Evolutionary conservation across 192 early-diverging fungal species (phyloP).

Genomic region (Entophlyctis luteolus): DNA sequence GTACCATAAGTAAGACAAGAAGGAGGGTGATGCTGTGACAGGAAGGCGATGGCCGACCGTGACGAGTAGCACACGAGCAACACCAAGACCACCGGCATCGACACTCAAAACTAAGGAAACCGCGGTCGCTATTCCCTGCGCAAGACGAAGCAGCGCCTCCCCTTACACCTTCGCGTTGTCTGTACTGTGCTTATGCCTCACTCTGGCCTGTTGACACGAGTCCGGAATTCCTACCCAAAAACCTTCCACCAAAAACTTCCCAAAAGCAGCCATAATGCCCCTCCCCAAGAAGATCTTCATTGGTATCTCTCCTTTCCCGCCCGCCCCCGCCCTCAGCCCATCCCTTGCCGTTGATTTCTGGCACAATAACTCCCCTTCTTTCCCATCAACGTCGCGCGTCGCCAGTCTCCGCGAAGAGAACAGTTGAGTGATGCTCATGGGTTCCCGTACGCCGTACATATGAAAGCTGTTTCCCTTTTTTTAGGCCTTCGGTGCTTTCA

Average conservation of each 20-base stretch:
- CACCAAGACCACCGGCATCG: constrained; percentile 4
- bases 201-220: too few species aligned
- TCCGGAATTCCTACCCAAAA: too few species aligned
- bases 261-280: not conserved
- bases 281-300: constrained; percentile 27
- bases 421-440: constrained; percentile 7
- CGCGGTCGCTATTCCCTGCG: too few species aligned
- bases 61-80: constrained; percentile 65
- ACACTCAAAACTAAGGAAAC: not conserved
- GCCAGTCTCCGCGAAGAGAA: constrained; percentile 36
- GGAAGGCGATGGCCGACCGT: not conserved
- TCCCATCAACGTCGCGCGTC: not conserved
- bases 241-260: not conserved
- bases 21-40: not conserved
- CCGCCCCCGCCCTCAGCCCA: not conserved
- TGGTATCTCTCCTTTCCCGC: not conserved
- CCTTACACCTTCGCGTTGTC: too few species aligned
- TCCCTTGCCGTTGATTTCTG: not conserved
- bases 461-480: not conserved
- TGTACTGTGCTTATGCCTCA: too few species aligned
- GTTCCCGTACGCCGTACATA: not conserved
- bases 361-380: constrained; percentile 3
- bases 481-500: constrained; percentile 87
- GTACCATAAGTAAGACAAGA: not conserved
- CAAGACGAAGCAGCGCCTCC: too few species aligned